These are phyloP conservation scores for Cordyceps cateniannulata DNA, from an alignment of 2,329 filamentous ascomycete species.

Conservation along the genomic window DNA sequence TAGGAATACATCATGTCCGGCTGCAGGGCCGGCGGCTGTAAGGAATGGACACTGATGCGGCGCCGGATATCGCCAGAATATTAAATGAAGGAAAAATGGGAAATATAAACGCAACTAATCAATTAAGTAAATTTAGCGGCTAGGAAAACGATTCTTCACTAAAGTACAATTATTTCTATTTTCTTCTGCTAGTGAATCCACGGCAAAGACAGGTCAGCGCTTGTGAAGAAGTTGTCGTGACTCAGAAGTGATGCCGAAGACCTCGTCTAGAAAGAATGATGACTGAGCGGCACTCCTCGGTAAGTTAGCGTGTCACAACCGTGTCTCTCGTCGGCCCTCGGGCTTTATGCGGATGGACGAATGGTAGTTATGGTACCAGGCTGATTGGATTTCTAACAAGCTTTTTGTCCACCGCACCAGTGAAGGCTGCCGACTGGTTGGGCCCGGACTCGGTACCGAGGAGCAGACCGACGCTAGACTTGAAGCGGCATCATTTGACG, in stretches of 20 bases:
- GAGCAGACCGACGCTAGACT: background rate
- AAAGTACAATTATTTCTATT: too few relatives aligned
- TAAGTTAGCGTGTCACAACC: background rate
- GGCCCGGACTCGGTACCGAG: background rate
- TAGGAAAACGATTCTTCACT: too few relatives aligned
- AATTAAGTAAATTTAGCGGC: too few relatives aligned
- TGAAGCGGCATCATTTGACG: background rate
- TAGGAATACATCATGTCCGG: too few relatives aligned
- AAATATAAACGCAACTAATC: background rate
- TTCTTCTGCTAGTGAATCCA: too few relatives aligned
- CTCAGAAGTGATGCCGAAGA: too few relatives aligned
- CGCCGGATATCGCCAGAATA: background rate
- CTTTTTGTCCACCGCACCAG: background rate
- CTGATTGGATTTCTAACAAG: background rate
- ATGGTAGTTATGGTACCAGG: background rate
- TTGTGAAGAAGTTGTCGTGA: background rate
- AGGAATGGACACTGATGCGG: background rate
- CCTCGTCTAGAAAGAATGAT: background rate
- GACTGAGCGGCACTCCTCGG: background rate
- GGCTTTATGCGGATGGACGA: background rate
- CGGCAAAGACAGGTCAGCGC: background rate
- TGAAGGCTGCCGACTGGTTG: background rate
- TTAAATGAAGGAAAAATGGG: background rate
- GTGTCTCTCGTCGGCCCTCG: background rate
- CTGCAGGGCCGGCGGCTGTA: background rate